A percentile compares a stretch with the other conserved stretches of the same genome.
Evolutionary conservation across 805 yeast species (phyloP).

Genomic region (Metschnikowia sp.): DNA sequence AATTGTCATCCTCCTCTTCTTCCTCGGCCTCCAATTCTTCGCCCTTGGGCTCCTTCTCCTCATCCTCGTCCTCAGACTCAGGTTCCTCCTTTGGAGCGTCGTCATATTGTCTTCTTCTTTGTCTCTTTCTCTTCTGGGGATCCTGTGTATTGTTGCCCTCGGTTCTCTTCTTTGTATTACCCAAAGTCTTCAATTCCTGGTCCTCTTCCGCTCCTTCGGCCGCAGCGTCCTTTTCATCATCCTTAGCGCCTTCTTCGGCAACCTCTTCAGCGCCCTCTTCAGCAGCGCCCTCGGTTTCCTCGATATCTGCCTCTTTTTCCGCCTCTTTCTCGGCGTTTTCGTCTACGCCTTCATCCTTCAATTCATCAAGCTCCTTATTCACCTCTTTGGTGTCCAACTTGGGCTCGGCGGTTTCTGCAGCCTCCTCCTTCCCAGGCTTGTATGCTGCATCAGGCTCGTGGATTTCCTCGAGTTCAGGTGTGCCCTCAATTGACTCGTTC

Average conservation of each 20-base stretch:
- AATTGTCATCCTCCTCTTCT: conserved; percentile 73
- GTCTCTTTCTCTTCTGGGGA: conserved; percentile 41
- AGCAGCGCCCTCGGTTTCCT: conserved; percentile 4
- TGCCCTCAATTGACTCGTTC: conserved; percentile 1
- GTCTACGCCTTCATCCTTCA: conserved; percentile 19
- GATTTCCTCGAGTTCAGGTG: conserved; percentile 5
- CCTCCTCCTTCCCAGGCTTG: conserved; percentile 2
- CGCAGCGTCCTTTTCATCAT: neutral
- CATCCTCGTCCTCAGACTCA: conserved; percentile 40
- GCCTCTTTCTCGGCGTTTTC: conserved; percentile 9
- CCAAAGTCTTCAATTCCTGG: neutral
- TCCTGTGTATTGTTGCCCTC: conserved; percentile 5
- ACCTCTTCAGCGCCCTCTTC: neutral
- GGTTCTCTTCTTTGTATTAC: conserved; percentile 1
- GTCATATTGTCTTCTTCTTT: conserved; percentile 57
- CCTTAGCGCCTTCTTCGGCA: neutral
- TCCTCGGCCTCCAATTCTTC: conserved; percentile 55
- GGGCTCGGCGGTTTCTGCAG: conserved; percentile 4
- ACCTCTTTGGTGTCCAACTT: conserved; percentile 14
- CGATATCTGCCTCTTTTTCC: conserved; percentile 9
- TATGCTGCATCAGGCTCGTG: conserved; percentile 2
- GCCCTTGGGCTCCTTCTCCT: conserved; percentile 42
- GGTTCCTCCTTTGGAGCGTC: conserved; percentile 51
- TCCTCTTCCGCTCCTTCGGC: conserved; percentile 1
- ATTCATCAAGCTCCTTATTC: conserved; percentile 17